Percentiles rank a stretch among this genome's conserved stretches.
These are phyloP conservation scores for Saccharum officinarum DNA, from an alignment of 176 grass and related monocot species.

Conservation along the genomic window DNA sequence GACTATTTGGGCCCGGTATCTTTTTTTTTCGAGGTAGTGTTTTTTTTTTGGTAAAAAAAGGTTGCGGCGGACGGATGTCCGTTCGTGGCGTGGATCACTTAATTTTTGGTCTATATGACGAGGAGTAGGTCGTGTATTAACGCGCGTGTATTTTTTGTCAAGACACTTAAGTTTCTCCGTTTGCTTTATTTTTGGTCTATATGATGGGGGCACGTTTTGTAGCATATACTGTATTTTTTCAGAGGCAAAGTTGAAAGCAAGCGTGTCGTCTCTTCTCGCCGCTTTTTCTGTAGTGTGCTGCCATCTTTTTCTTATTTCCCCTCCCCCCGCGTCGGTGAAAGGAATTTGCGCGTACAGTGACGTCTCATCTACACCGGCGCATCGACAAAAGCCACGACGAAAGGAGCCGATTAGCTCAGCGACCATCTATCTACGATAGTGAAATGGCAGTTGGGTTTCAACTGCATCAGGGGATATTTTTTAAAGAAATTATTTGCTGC, in stretches of 20 bases:
- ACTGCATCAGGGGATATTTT: neutral
- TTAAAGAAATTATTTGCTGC: too few species aligned
- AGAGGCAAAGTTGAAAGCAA: neutral
- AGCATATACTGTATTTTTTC: neutral
- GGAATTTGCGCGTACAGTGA: conserved; percentile 10
- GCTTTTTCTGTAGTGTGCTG: neutral
- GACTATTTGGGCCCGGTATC: neutral
- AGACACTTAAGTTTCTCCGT: neutral
- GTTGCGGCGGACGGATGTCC: neutral
- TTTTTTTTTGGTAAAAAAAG: neutral
- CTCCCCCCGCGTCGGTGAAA: neutral
- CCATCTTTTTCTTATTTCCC: neutral
- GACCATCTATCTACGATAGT: neutral
- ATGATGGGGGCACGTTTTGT: neutral
- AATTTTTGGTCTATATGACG: neutral
- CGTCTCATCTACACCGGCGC: neutral
- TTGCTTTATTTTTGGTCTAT: neutral
- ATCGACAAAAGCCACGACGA: neutral
- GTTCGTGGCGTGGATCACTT: too few species aligned
- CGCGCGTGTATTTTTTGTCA: neutral
- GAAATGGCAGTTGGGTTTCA: neutral
- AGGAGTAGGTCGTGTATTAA: neutral
- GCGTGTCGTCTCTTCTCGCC: neutral
- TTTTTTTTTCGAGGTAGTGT: neutral
- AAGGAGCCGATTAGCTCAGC: neutral